These are phyloP conservation scores for Coemansia sp. DNA, from an alignment of 192 early-diverging fungal species.

Conservation along the genomic window DNA sequence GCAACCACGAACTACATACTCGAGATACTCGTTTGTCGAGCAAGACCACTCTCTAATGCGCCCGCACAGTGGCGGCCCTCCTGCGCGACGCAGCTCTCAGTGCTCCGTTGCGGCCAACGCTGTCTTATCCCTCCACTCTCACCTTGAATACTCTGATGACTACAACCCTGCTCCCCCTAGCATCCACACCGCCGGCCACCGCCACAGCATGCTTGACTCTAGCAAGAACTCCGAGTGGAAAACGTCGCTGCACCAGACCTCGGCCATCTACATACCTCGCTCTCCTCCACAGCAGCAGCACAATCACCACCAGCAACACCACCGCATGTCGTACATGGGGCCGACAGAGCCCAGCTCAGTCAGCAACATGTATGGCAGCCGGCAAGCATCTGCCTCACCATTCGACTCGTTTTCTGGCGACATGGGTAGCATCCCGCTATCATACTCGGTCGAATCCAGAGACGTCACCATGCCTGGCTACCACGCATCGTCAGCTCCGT, in stretches of 20 bases:
- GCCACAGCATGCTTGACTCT: background rate
- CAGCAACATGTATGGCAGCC: background rate
- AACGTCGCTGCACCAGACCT: background rate
- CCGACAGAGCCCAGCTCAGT: background rate
- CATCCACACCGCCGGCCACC: background rate
- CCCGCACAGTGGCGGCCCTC: background rate
- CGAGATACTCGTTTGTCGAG: constrained; percentile 12
- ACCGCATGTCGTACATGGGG: constrained; percentile 2
- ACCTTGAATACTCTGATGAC: constrained; percentile 2
- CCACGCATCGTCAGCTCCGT: background rate
- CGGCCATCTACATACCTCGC: constrained; percentile 3
- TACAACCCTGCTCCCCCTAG: background rate
- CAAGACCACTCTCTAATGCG: background rate
- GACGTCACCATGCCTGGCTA: background rate
- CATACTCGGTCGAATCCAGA: constrained; percentile 15
- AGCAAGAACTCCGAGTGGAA: constrained; percentile 1
- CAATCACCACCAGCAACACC: background rate
- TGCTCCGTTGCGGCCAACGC: constrained; percentile 30
- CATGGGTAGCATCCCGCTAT: constrained; percentile 11
- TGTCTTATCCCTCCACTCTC: constrained; percentile 1
- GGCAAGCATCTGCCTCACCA: constrained; percentile 5
- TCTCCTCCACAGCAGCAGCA: background rate
- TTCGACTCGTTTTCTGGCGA: constrained; percentile 16
- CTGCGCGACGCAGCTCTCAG: constrained; percentile 24
- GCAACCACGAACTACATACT: constrained; percentile 2